Evolutionary conservation across 2,329 filamentous ascomycete genomes (phyloP).

Genomic region (Aspergillus japonicus): DNA sequence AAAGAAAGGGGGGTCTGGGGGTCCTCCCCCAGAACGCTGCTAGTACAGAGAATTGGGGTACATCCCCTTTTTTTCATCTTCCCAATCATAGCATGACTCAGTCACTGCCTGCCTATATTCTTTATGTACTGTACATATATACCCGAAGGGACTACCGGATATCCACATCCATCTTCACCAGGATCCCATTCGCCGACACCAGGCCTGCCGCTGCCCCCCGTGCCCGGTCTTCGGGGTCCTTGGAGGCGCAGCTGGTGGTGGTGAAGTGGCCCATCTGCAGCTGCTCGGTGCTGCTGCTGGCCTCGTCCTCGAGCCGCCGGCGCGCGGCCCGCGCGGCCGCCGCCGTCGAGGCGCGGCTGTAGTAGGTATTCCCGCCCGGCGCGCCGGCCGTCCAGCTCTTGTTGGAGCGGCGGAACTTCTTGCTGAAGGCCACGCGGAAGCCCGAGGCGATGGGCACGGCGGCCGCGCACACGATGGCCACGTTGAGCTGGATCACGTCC

Average conservation of each 20-base stretch:
- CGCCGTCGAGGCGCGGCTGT: background rate
- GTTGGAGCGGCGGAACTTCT: background rate
- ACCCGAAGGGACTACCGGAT: too few species aligned
- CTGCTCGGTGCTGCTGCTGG: background rate
- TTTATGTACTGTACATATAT: too few species aligned
- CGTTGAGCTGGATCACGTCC: background rate
- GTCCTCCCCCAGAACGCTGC: too few species aligned
- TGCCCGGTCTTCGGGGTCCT: background rate
- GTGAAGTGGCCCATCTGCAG: background rate
- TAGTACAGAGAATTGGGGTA: too few species aligned
- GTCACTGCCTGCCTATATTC: too few species aligned
- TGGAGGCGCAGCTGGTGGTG: constrained; percentile 1
- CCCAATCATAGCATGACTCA: too few species aligned
- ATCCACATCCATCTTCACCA: too few species aligned
- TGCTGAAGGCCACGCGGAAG: background rate
- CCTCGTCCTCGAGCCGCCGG: background rate
- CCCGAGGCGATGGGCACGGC: background rate
- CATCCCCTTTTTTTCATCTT: too few species aligned
- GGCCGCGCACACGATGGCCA: background rate
- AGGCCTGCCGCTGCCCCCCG: background rate
- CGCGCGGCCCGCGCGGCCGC: background rate
- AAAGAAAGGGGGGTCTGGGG: too few species aligned
- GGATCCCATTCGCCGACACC: too few species aligned
- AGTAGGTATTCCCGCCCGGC: background rate
- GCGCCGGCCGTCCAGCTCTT: background rate